A percentile compares a stretch with the other conserved stretches of the same genome.
Conservation (phyloP, 148 eudicot genomes). For the Rhododendron kiyosumense region DNA sequence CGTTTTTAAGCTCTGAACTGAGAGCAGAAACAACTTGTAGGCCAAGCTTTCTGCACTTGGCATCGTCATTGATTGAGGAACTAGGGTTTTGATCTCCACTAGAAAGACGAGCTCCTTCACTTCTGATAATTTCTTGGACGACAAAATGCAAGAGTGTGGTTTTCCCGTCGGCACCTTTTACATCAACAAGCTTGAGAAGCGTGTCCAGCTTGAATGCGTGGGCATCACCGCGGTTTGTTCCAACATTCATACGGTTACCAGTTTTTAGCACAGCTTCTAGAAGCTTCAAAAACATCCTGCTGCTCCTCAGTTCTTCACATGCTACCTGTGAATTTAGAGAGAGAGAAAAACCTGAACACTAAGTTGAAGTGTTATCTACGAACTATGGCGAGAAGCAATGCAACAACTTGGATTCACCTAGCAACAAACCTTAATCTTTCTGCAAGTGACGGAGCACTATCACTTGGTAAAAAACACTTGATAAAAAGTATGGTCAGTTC, state of each 20-base stretch:
- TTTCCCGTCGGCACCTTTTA: constrained; percentile 94
- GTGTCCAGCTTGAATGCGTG: constrained; percentile 98
- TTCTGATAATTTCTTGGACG: constrained; percentile 82
- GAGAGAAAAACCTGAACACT: neutral
- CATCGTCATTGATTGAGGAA: constrained; percentile 38
- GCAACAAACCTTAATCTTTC: neutral
- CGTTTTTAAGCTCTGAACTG: constrained; percentile 73
- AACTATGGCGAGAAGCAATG: neutral
- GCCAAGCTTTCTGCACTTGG: constrained; percentile 80
- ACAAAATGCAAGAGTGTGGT: constrained; percentile 94
- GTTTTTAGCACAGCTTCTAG: constrained; percentile 93
- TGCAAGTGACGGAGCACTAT: neutral
- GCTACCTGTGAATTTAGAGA: constrained; percentile 49
- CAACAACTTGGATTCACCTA: neutral
- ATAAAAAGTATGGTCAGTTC: neutral
- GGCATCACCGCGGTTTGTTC: constrained; percentile 95
- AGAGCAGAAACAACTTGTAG: constrained; percentile 72
- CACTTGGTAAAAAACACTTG: neutral
- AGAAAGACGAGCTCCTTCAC: constrained; percentile 75
- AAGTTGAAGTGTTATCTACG: neutral
- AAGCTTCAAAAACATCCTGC: constrained; percentile 93
- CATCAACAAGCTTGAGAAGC: constrained; percentile 84
- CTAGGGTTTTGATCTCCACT: constrained; percentile 24
- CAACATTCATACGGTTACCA: constrained; percentile 97
- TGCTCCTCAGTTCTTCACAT: constrained; percentile 85